Evolutionary conservation across 2,329 filamentous ascomycete genomes (phyloP), one percentile per base, ranked within the genome.

Genomic region (Trichoderma sp.): DNA sequence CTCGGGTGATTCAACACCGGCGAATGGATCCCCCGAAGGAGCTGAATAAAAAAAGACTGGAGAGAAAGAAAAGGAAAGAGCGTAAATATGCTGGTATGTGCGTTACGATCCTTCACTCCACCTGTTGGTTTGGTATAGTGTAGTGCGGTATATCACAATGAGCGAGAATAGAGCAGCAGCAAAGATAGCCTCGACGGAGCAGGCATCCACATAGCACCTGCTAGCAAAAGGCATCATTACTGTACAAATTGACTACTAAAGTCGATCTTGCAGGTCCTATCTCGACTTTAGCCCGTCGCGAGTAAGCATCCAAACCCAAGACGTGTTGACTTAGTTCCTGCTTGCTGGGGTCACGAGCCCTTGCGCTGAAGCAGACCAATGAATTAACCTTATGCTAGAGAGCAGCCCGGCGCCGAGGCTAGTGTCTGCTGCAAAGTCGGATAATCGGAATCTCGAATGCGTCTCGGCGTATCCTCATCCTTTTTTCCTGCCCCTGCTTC

Each of bases 331-430:
- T 52, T 61, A 51, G 59, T 28, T 34, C 18, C 26, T 26, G 24
- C 26, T 7, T 63, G 30, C 46, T 46, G 10, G 43, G 59, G 58
- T 63, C 46, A 63, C 59, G 46, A 65, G 61, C 61, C 51, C 37
- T 39, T 43, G 61, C 43, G 43, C 46, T 37, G 59, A 63, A 26
- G 26, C 37, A 65, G 61, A 56, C 61, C 52, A 65, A 65, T 56
- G 61, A 65, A 32, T 65, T 65, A 65, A 65, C 61, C 61, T 65
- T 65, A 65, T 65, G 52, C 61, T 30, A 65, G 37, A 65, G 61
- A 56, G 26, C 34, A 65, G 51, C 26, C 61, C 61, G 32, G 51
- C 61, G 61, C 34, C 30, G 61, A 55, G 51, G 24, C 61, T 65
- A 56, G 61, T 46, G 24, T 18, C 32, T 24, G 28, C 16, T 30